phyloP scores from a whole-genome alignment of 2,329 filamentous ascomycete species.

The Fusarium oligoseptatum region DNA sequence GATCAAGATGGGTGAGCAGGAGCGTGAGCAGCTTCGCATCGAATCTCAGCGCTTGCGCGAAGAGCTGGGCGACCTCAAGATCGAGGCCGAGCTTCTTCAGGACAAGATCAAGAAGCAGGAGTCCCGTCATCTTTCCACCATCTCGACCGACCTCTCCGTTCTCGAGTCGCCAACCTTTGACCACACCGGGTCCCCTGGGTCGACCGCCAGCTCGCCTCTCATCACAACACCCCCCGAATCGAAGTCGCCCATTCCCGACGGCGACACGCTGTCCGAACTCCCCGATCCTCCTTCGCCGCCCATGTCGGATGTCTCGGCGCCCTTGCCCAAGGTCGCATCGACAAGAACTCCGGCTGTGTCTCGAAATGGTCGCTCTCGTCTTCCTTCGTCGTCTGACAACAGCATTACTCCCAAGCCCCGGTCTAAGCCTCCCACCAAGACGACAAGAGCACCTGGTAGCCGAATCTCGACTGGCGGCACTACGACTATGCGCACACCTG shows the following conservation, averaged over 20 bases:
- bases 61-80: constrained; percentile 91
- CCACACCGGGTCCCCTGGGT: constrained; percentile 78
- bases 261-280: constrained; percentile 71
- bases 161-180: constrained; percentile 81
- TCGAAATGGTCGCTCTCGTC: constrained; percentile 54
- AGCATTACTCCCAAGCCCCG: constrained; percentile 71
- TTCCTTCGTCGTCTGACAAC: constrained; percentile 67
- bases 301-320: constrained; percentile 85
- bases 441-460: constrained; percentile 52
- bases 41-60: constrained; percentile 91
- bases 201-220: constrained; percentile 92
- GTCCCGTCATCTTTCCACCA: constrained; percentile 67
- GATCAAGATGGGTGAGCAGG: constrained; percentile 90
- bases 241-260: constrained; percentile 72
- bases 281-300: constrained; percentile 93
- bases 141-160: constrained; percentile 73
- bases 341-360: constrained; percentile 48
- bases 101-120: constrained; percentile 88
- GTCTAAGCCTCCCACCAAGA: constrained; percentile 57
- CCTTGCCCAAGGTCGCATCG: constrained; percentile 64
- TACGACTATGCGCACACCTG: constrained; percentile 63
- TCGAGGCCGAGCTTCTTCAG: constrained; percentile 93
- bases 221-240: constrained; percentile 85
- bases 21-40: constrained; percentile 89
- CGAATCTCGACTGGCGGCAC: constrained; percentile 61